Conservation (phyloP, 176 grass and related monocot species). For the Rhipidocladum racemiflorum region DNA sequence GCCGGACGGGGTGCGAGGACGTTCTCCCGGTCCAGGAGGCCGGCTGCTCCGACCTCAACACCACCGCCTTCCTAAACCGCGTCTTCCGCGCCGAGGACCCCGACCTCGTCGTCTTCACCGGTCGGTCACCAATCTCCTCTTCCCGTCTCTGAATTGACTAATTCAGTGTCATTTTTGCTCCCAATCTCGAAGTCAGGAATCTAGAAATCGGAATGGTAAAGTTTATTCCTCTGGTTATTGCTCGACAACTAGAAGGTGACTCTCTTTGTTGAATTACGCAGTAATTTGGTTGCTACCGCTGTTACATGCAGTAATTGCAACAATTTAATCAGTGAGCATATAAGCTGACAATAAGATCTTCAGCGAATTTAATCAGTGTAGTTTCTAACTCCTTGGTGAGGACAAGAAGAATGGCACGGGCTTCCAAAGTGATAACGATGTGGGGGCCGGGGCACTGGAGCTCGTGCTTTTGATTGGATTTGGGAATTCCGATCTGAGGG, state of each 20-base stretch:
- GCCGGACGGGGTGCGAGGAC: constrained; percentile 58
- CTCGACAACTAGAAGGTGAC: neutral
- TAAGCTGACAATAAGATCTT: neutral
- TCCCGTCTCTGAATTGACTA: neutral
- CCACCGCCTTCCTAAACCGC: constrained; percentile 86
- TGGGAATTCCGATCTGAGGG: neutral
- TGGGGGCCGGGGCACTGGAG: neutral
- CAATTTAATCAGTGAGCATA: neutral
- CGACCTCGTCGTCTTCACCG: constrained; percentile 95
- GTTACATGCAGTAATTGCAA: neutral
- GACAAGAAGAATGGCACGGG: constrained; percentile 14
- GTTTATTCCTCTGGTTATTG: neutral
- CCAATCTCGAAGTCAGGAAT: neutral
- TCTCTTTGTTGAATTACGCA: neutral
- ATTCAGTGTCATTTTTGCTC: neutral
- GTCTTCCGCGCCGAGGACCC: constrained; percentile 78
- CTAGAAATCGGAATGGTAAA: neutral
- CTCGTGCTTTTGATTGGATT: neutral
- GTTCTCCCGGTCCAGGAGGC: constrained; percentile 55
- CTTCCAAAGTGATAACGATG: neutral
- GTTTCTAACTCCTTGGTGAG: neutral
- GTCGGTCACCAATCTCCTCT: neutral
- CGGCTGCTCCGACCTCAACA: constrained; percentile 95
- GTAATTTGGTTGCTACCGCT: neutral
- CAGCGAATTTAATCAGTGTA: neutral